These are phyloP conservation scores for Lupinus albus DNA, from an alignment of 306 rosid species.

Conservation along the genomic window DNA sequence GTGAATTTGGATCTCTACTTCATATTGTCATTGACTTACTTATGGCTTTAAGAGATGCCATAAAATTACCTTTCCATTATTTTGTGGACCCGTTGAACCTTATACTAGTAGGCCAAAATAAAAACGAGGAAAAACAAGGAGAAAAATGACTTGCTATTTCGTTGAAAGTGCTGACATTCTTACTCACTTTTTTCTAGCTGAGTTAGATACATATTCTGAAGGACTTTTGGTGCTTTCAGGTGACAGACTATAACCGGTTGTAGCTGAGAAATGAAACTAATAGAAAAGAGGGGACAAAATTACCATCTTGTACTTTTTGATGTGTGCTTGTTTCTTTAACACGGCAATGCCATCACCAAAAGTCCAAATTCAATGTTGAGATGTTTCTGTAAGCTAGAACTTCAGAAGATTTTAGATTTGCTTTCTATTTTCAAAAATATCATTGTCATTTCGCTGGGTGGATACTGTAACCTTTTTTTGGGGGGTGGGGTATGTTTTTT, in stretches of 20 bases:
- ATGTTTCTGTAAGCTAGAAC: not conserved
- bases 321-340: constrained; percentile 22
- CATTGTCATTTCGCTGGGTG: constrained; percentile 20
- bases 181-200: not conserved
- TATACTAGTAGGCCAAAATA: not conserved
- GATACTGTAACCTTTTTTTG: not conserved
- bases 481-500: no score
- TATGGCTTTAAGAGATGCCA: constrained; percentile 24
- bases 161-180: constrained; percentile 9
- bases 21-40: constrained; percentile 15
- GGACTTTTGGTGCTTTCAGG: constrained; percentile 19
- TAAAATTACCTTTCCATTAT: constrained; percentile 9
- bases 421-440: not conserved
- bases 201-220: not conserved
- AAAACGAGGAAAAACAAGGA: not conserved
- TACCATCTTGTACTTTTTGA: not conserved
- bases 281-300: not conserved
- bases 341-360: not conserved
- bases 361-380: not conserved
- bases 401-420: not conserved
- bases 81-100: not conserved
- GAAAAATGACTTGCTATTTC: constrained; percentile 1
- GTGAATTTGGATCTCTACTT: constrained; percentile 19
- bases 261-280: constrained; percentile 8
- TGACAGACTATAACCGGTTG: not conserved